Percentiles rank a stretch among this genome's conserved stretches.
These are phyloP conservation scores for Zoysia japonica DNA, from an alignment of 176 grass and related monocot species.

Conservation along the genomic window DNA sequence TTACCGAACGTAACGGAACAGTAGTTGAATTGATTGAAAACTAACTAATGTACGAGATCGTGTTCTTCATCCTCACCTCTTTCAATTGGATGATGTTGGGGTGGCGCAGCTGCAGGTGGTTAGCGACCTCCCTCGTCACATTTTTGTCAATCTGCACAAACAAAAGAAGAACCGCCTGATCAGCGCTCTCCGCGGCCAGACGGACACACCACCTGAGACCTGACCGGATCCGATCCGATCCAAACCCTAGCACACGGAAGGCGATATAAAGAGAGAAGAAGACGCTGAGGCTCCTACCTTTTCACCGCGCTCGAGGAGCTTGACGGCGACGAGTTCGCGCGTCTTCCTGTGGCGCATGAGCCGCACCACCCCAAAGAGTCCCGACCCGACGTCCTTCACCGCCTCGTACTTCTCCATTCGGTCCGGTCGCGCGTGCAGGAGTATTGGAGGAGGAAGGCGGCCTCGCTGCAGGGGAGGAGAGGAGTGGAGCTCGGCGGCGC, in stretches of 20 bases:
- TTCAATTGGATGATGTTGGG: conserved; percentile 57
- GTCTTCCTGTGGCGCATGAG: conserved; percentile 75
- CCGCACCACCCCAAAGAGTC: conserved; percentile 88
- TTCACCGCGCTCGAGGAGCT: conserved; percentile 75
- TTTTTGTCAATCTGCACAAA: conserved; percentile 53
- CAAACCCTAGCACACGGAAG: neutral
- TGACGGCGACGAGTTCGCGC: conserved; percentile 79
- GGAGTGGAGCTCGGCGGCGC: too few relatives aligned
- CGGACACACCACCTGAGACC: neutral
- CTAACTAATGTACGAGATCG: neutral
- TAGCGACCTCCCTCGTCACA: conserved; percentile 57
- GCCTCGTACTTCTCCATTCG: conserved; percentile 82
- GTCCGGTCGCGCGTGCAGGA: too few relatives aligned
- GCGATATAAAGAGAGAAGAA: neutral
- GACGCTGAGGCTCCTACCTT: conserved; percentile 37
- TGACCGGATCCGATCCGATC: neutral
- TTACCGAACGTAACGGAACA: neutral
- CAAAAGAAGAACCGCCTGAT: conserved; percentile 2
- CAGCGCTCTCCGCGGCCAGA: neutral
- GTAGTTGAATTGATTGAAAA: neutral
- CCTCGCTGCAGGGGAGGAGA: too few relatives aligned
- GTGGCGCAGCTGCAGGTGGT: conserved; percentile 54
- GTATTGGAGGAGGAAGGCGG: too few relatives aligned
- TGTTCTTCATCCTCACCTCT: conserved; percentile 42
- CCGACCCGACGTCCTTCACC: conserved; percentile 80